Base-by-base conservation (phyloP, 2,329 filamentous ascomycete genomes). In the Conoideocrella luteorostrata region DNA sequence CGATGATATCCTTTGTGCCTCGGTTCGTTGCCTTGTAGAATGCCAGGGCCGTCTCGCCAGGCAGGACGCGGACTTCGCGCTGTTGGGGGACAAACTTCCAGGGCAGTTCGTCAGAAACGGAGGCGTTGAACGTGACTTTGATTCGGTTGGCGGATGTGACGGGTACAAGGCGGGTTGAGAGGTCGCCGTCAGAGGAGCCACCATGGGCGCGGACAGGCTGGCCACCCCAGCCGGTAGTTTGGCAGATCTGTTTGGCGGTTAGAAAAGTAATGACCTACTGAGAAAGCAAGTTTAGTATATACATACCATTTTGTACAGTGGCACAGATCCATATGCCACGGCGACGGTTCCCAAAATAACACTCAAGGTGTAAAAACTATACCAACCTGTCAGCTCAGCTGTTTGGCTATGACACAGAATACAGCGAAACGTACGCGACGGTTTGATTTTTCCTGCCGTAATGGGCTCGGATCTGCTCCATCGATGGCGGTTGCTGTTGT, bases 51-150 rank as follows among this genome's bases (percentile, higher is more conserved):
- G 93, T 98, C 72, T 98, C 93, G 51, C 94, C 94, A 0, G 93
- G 94, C 2, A 97, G 74, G 1, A 98, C 91, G 45, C 88, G 82
- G 41, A 98, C 93, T 71, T 98, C 93, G 46, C 91, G 86, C 71
- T 98, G 93, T 67, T 98, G 93, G 2, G 93, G 93, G 2, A 82
- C 82, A 65, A 98, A 98, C 63, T 96, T 96, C 93, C 93, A 98
- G 1, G 91, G 90, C 22, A 98, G 76, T 1, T 95, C 82, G 61
- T 97, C 93, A 1, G 91, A 97, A 2, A 96, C 90, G 22, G 88
- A 94, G 38, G 90, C 87, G 60, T 89, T 93, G 77, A 98, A 98
- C 21, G 90, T 97, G 52, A 98, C 91, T 48, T 88, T 86, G 57
- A 98, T 84, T 43, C 93, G 86, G 54, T 86, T 86, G 47, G 87